Percentiles rank a stretch among this genome's conserved stretches.
phyloP scores from a whole-genome alignment of 768 basidiomycete species.

The Boletus barrowsii region DNA sequence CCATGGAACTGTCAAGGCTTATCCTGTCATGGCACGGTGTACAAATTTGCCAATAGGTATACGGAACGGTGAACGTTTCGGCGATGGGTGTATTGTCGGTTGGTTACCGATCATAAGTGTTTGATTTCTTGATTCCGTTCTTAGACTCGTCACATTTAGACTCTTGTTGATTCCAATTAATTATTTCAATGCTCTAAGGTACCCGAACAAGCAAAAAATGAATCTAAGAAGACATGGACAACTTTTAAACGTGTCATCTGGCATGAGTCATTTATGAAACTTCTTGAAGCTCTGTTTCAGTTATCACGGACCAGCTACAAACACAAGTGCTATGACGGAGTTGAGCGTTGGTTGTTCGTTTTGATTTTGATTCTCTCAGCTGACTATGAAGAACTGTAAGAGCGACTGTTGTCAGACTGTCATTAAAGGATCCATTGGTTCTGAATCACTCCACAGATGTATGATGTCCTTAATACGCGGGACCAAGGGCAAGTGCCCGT shows the following conservation, averaged over 20 bases:
- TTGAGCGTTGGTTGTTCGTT: background rate
- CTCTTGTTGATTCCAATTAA: too few species aligned
- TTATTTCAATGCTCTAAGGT: background rate
- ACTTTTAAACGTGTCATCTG: background rate
- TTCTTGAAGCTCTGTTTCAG: background rate
- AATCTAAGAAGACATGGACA: background rate
- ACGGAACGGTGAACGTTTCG: background rate
- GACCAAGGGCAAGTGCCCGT: background rate
- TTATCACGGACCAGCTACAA: background rate
- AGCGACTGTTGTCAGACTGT: too few species aligned
- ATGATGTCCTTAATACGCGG: background rate
- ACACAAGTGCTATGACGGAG: background rate
- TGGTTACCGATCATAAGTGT: background rate
- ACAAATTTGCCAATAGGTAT: background rate
- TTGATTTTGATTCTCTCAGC: background rate
- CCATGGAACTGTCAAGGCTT: background rate
- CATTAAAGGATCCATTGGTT: background rate
- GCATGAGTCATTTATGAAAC: background rate
- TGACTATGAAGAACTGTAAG: background rate
- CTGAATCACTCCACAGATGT: too few species aligned
- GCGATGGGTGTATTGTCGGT: background rate
- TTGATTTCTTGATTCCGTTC: background rate
- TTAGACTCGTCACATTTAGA: background rate
- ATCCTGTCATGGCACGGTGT: background rate
- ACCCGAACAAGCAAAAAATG: background rate